Evolutionary conservation across 2,329 filamentous ascomycete species (phyloP).

Genomic region (Monosporascus sp.): DNA sequence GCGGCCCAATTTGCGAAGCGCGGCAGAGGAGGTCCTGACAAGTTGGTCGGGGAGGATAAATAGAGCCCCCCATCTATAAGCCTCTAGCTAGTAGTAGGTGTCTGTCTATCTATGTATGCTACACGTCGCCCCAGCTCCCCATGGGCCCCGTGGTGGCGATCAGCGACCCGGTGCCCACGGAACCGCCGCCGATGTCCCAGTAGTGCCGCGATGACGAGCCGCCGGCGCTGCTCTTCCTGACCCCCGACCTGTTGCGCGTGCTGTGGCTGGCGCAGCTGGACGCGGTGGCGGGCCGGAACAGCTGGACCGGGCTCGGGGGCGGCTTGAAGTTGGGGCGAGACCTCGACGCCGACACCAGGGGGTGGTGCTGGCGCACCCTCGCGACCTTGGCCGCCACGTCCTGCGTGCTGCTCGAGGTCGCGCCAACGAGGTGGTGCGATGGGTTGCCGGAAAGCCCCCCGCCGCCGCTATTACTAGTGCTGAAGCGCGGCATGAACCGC

Average conservation of each 20-base stretch:
- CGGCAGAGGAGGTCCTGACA: too few relatives aligned
- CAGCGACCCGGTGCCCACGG: conserved; percentile 69
- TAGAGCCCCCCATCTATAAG: conserved; percentile 5
- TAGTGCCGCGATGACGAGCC: conserved; percentile 73
- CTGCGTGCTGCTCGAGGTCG: conserved; percentile 37
- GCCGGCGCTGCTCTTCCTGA: conserved; percentile 51
- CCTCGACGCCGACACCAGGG: conserved; percentile 71
- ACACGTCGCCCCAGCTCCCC: conserved; percentile 75
- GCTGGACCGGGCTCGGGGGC: conserved; percentile 41
- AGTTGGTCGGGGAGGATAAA: too few relatives aligned
- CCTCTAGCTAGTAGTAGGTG: too few relatives aligned
- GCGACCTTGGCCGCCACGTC: conserved; percentile 73
- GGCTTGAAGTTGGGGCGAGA: conserved; percentile 50
- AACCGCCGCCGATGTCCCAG: conserved; percentile 79
- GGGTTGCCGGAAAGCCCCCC: conserved; percentile 38
- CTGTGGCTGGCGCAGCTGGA: conserved; percentile 85
- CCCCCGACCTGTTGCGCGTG: conserved; percentile 59
- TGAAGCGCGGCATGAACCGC: conserved; percentile 58
- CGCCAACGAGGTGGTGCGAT: conserved; percentile 37
- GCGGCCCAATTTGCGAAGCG: too few relatives aligned
- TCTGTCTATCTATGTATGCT: conserved; percentile 24
- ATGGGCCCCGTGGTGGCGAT: conserved; percentile 63
- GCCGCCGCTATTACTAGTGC: conserved; percentile 28
- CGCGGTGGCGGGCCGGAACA: conserved; percentile 45
- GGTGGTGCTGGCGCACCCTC: conserved; percentile 83